Evolutionary conservation across 768 basidiomycete genomes (phyloP), one percentile per base, ranked within the genome.

Genomic region (Tulasnella calospora): DNA sequence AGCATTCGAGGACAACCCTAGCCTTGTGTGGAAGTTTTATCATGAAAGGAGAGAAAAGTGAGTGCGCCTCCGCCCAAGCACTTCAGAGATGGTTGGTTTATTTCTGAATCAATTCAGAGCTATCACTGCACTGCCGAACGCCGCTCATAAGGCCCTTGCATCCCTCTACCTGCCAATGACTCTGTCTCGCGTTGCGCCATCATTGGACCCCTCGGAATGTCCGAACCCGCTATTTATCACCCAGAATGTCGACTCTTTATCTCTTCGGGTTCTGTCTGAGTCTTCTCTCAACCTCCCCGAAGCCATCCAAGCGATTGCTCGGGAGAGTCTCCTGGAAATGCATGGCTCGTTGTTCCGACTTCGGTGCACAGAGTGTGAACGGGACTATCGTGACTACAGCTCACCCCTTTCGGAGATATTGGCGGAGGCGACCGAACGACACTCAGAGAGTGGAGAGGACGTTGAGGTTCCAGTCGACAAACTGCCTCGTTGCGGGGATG

Each of bases 1-100:
- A 79, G 88, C 86, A 0, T 91, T 90, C 82, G 70, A 79, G 1
- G 80, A 83, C 30, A 84, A 88, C 75, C 90, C 89, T 0, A 87
- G 86, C 21, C 83, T 86, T 3, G 87, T 89, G 3, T 90, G 90
- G 90, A 89, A 91, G 80, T 91, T 91, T 81, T 91, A 90, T 46
- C 90, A 91, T 80, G 88, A 89, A 78, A 84, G 90, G n/a, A 84
- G 90, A 76, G 86, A 87, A 83, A 85, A 70, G 81, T 84, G 21
- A 55, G 76, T 70, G 13, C n/a, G 21, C n/a, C 12, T 30, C 41
- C 2, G 41, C 21, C 6, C 10, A 6, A 23, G n/a, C 17, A 27
- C 41, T 6, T 33, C 8, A 0, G 21, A 6, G n/a, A 6, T 46
- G 21, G 21, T 27, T 27, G 15, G 23, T 40, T 21, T 74, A 21